Percentiles rank a stretch among this genome's conserved stretches.
These are phyloP conservation scores for Sarocladiaceae sp. DNA, from an alignment of 2,329 filamentous ascomycete genomes.

Conservation along the genomic window DNA sequence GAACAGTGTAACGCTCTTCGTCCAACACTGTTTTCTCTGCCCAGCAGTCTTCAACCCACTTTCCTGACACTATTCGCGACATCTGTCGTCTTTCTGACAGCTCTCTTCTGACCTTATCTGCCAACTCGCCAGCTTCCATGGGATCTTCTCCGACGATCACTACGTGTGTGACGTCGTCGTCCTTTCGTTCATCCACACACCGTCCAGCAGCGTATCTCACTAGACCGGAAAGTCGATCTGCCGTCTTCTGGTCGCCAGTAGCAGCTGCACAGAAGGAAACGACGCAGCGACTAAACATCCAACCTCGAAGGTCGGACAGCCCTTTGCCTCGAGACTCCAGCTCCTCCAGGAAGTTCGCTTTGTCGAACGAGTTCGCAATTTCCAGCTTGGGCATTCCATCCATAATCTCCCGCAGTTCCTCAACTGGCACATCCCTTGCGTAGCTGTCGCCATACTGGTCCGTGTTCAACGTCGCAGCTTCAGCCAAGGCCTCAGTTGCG, in stretches of 20 bases:
- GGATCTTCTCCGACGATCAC: slow-evolving; percentile 45
- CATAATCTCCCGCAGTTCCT: slow-evolving; percentile 56
- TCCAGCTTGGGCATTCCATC: slow-evolving; percentile 47
- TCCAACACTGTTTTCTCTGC: slow-evolving; percentile 71
- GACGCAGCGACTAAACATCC: slow-evolving; percentile 46
- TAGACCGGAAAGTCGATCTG: slow-evolving; percentile 48
- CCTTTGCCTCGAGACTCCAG: slow-evolving; percentile 53
- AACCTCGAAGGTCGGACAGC: slow-evolving; percentile 43
- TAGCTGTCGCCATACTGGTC: slow-evolving; percentile 85
- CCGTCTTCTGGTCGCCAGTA: slow-evolving; percentile 25
- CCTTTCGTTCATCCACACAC: slow-evolving; percentile 46
- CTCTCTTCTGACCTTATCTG: slow-evolving; percentile 39
- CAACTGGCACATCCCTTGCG: slow-evolving; percentile 59
- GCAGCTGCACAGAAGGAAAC: slow-evolving; percentile 34
- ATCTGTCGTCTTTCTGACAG: slow-evolving; percentile 41
- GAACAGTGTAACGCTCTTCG: slow-evolving; percentile 59
- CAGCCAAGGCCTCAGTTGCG: slow-evolving; percentile 51
- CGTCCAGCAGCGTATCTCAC: slow-evolving; percentile 67
- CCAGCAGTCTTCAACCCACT: slow-evolving; percentile 82
- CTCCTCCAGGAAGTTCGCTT: slow-evolving; percentile 44
- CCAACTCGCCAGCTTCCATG: slow-evolving; percentile 29
- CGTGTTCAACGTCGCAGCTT: slow-evolving; percentile 55
- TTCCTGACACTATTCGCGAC: slow-evolving; percentile 63
- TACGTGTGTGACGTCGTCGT: slow-evolving; percentile 65
- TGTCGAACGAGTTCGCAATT: slow-evolving; percentile 35